Evolutionary conservation across 371 early-diverging fungal species (phyloP).

Genomic region (Aphelidium insulamus): DNA sequence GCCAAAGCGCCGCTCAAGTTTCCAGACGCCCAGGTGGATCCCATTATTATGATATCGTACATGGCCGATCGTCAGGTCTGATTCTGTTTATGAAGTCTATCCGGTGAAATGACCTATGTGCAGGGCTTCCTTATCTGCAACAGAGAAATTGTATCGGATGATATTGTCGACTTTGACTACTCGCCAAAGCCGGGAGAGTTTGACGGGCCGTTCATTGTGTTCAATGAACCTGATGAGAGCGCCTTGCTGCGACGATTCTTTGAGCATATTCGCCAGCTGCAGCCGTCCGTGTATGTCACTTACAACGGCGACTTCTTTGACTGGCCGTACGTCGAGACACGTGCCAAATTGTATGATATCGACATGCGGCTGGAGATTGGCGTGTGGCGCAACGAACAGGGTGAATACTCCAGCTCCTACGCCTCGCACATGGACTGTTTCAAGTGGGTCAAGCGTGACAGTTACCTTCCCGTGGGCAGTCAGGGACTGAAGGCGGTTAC

Average conservation of each 20-base stretch:
- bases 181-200: constrained; percentile 92
- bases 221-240: constrained; percentile 81
- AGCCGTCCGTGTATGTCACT: constrained; percentile 87
- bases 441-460: constrained; percentile 98
- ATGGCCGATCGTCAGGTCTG: constrained; percentile 86
- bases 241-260: constrained; percentile 69
- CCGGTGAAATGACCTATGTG: neutral
- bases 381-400: no score
- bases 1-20: constrained; percentile 96
- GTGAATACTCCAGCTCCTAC: no score
- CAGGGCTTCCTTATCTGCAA: constrained; percentile 95
- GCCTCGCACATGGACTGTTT: constrained; percentile 98
- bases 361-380: constrained; percentile 40
- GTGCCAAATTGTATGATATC: constrained; percentile 57
- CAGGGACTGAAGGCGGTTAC: constrained; percentile 96
- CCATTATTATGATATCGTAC: constrained; percentile 99
- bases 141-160: constrained; percentile 83
- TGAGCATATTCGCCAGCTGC: constrained; percentile 63
- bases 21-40: constrained; percentile 81
- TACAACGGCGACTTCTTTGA: constrained; percentile 99
- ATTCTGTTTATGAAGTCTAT: neutral
- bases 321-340: constrained; percentile 93
- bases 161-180: constrained; percentile 97
- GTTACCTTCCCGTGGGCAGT: constrained; percentile 93
- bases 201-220: constrained; percentile 85